Percentiles rank a stretch among this genome's conserved stretches.
Conservation (phyloP, 306 rosid species). For the Abrus precatorius region DNA sequence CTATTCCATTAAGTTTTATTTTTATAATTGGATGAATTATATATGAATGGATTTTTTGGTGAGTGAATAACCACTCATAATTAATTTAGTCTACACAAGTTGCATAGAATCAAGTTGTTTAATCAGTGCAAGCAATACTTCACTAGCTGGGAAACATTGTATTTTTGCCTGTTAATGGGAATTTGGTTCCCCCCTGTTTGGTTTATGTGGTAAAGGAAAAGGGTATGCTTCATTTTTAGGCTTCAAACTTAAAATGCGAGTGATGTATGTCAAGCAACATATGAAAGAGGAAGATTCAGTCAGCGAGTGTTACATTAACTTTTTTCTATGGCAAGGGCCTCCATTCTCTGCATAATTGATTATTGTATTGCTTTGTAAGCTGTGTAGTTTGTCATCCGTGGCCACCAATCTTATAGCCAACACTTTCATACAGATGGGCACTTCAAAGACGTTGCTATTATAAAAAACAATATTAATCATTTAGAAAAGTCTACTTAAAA, state of each 20-base stretch:
- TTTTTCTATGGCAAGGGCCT: neutral
- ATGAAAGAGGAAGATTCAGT: constrained; percentile 9
- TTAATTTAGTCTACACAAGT: neutral
- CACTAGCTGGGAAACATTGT: neutral
- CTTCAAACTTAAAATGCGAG: neutral
- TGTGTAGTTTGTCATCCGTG: constrained; percentile 8
- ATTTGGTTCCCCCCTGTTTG: constrained; percentile 3
- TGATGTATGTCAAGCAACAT: neutral
- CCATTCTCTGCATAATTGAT: neutral
- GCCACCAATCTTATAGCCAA: neutral
- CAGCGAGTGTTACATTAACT: neutral
- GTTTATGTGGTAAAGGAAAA: neutral
- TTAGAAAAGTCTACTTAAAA: no score
- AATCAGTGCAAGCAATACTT: neutral
- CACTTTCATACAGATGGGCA: no score
- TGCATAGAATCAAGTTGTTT: neutral
- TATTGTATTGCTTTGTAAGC: constrained; percentile 6
- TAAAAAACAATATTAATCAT: no score
- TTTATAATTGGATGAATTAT: no score
- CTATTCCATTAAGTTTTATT: no score
- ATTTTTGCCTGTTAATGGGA: constrained; percentile 7
- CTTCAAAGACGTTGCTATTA: no score
- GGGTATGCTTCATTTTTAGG: neutral
- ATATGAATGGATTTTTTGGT: no score
- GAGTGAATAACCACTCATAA: no score